Percentiles rank a stretch among this genome's conserved stretches.
Evolutionary conservation across 345 rosid species (phyloP).

Genomic region (Geranium brycei): DNA sequence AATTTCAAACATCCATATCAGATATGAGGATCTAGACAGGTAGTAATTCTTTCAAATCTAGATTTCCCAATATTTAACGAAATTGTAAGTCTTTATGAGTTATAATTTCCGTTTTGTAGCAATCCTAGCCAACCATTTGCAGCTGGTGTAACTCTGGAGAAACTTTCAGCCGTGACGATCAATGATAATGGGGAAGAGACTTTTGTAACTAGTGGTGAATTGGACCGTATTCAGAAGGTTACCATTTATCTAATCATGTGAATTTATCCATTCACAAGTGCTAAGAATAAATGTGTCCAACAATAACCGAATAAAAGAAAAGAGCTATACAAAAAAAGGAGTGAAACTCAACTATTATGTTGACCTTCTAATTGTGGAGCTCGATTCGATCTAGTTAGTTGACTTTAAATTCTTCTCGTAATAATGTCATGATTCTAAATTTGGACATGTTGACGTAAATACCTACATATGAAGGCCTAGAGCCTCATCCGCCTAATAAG

Average conservation of each 20-base stretch:
- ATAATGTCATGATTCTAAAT: too few species aligned
- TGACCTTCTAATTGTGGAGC: too few species aligned
- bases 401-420: too few species aligned
- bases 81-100: slow-evolving; percentile 7
- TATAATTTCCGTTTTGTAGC: slow-evolving; percentile 29
- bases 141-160: slow-evolving; percentile 76
- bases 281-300: too few species aligned
- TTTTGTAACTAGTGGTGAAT: slow-evolving; percentile 69
- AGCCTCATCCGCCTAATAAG: too few species aligned
- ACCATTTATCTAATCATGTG: not conserved
- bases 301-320: too few species aligned
- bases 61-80: slow-evolving; percentile 1
- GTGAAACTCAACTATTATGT: too few species aligned
- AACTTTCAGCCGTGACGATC: slow-evolving; percentile 80
- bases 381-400: too few species aligned
- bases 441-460: too few species aligned
- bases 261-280: not conserved
- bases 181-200: slow-evolving; percentile 89
- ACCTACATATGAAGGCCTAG: too few species aligned
- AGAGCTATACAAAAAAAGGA: too few species aligned
- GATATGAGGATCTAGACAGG: slow-evolving; percentile 99
- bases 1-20: slow-evolving; percentile 86
- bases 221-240: slow-evolving; percentile 80
- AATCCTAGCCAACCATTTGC: slow-evolving; percentile 86
- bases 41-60: slow-evolving; percentile 12